Percentiles rank a stretch among this genome's conserved stretches.
Conservation (phyloP, 805 yeast species). For the Saccharomyces kudriavzevii region DNA sequence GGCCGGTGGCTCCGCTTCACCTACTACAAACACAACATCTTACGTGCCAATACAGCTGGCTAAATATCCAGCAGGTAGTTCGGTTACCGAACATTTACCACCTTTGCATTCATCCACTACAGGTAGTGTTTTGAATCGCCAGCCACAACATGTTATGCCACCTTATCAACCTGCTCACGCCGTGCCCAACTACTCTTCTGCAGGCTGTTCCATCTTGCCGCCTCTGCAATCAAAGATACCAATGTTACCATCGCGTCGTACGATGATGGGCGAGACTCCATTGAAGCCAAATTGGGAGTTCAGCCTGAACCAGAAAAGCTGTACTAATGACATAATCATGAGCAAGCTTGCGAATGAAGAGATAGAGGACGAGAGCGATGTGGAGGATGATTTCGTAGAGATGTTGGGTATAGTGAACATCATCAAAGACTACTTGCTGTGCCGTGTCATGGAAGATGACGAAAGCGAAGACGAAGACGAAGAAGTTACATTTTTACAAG, state of each 20-base stretch:
- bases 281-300: neutral
- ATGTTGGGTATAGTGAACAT: constrained; percentile 16
- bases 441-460: constrained; percentile 24
- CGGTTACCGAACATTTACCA: neutral
- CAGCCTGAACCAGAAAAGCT: neutral
- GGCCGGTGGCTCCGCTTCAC: neutral
- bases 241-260: neutral
- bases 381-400: constrained; percentile 9
- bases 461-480: constrained; percentile 3
- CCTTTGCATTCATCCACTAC: neutral
- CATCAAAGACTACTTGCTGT: constrained; percentile 25
- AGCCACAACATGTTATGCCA: neutral
- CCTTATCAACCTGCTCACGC: neutral
- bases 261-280: neutral
- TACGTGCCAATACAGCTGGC: neutral
- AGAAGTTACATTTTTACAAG: neutral
- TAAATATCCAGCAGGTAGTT: neutral
- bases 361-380: constrained; percentile 4
- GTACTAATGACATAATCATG: neutral
- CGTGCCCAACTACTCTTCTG: neutral
- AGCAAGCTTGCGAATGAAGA: constrained; percentile 2
- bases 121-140: neutral
- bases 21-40: neutral
- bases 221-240: neutral
- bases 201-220: neutral